phyloP scores from a whole-genome alignment of 2,329 filamentous ascomycete species.

The Colletotrichum lindemuthianum region DNA sequence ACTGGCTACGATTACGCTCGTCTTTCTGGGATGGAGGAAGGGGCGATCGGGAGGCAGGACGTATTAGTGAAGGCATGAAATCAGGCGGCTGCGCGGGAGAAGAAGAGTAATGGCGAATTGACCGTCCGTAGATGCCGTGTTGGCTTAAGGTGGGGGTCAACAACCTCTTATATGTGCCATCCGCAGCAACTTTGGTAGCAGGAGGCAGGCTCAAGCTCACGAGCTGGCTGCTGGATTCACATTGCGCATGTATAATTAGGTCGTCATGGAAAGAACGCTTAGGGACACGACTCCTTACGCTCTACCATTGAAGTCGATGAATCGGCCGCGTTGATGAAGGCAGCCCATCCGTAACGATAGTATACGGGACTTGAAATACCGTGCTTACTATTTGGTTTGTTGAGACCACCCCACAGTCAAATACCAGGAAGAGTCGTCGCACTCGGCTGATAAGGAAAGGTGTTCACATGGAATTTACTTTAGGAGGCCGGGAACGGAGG shows the following conservation, averaged over 20 bases:
- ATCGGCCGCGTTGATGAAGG: background rate
- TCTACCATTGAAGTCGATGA: background rate
- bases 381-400: conserved; percentile 45
- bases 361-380: accelerated
- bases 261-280: no score
- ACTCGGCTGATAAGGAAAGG: conserved; percentile 59
- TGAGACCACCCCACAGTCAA: conserved; percentile 63
- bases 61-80: background rate
- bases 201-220: no score
- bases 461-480: conserved; percentile 53
- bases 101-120: no score
- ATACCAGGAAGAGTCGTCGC: conserved; percentile 52
- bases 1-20: conserved; percentile 17
- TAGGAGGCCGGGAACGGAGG: conserved; percentile 67
- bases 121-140: no score
- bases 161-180: no score
- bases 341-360: no score
- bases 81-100: no score
- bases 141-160: no score
- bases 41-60: conserved; percentile 8
- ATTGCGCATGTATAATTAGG: no score
- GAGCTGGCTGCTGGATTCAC: no score
- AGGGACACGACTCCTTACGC: no score
- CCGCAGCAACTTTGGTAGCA: no score
- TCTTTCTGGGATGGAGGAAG: conserved; percentile 28